Base-by-base conservation (phyloP, 768 basidiomycete species). In the Leccinellum albellum region DNA sequence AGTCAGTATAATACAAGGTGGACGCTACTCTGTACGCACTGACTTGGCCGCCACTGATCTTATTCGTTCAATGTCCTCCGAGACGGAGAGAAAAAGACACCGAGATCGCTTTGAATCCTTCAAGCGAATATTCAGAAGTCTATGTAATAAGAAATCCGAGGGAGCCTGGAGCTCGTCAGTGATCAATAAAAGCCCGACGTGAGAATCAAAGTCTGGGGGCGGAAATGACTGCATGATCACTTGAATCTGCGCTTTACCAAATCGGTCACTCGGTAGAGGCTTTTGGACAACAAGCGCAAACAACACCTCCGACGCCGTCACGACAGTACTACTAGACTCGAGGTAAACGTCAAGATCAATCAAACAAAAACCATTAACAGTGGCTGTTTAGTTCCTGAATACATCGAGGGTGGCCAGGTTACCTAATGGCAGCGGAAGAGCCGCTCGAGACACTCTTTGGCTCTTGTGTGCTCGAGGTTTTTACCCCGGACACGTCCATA, bases 91-190 rank as follows among this genome's bases (percentile, higher is more conserved):
- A 6, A 91, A 66, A 42, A 86, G 70, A 42, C 77, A 76, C 47
- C 67, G 73, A 35, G 78, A 66, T 8, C 40, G 62, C 23, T 56
- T 66, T n/a, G 63, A 51, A 45, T 67, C 61, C 67, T 87, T 89
- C 42, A 88, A 70, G 55, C 85, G 80, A 3, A 75, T 62, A 21
- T 75, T 67, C 4, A 91, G 61, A 45, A 76, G 71, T 12, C 76
- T 76, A 58, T 89, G 84, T 1, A 92, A 75, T 10, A 91, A 62
- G 62, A 91, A 92, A 57, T 90, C 88, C 12, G 84, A 87, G 2
- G 90, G 85, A 0, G 90, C 81, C 0, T 78, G 73, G 0, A 91
- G 75, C 50, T 88, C 79, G 63, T 92, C 90, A 6, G 88, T 87
- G 6, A 92, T 76, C 0, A 91, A 73, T 12, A 88, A 63, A 15